phyloP scores from a whole-genome alignment of 495 filamentous ascomycete genomes.

The Barbatosphaeria neglecta region DNA sequence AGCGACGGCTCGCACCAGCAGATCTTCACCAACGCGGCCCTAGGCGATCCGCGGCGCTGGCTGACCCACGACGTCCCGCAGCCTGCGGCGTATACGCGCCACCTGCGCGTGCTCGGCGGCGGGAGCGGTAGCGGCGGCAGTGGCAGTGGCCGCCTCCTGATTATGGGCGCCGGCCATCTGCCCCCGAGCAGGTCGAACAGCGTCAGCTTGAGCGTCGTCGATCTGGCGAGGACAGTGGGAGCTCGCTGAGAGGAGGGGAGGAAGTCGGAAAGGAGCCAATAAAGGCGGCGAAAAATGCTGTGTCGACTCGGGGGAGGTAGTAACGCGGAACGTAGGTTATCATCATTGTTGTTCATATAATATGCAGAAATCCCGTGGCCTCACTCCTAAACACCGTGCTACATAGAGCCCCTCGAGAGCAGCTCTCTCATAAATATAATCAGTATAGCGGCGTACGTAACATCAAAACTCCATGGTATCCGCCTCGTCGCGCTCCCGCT shows the following conservation, averaged over 20 bases:
- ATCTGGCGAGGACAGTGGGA: not conserved
- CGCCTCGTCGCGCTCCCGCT: conserved; percentile 46
- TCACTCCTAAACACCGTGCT: too few relatives aligned
- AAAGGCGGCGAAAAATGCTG: too few relatives aligned
- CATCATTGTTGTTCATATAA: too few relatives aligned
- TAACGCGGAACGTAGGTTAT: too few relatives aligned
- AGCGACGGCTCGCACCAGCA: conserved; percentile 37
- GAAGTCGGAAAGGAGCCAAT: too few relatives aligned
- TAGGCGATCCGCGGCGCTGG: conserved; percentile 46
- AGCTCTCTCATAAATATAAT: too few relatives aligned
- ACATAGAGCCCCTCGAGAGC: too few relatives aligned
- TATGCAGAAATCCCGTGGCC: too few relatives aligned
- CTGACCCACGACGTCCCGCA: conserved; percentile 31
- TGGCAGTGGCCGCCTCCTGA: conserved; percentile 20
- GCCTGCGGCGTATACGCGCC: conserved; percentile 36
- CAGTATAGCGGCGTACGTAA: too few relatives aligned
- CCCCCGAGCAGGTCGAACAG: conserved; percentile 22
- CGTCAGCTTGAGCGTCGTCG: conserved; percentile 22
- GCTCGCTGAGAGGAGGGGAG: not conserved
- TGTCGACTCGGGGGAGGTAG: too few relatives aligned
- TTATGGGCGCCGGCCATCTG: conserved; percentile 26
- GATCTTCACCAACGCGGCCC: conserved; percentile 45
- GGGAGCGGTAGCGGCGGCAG: too few relatives aligned
- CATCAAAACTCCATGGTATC: conserved; percentile 49
- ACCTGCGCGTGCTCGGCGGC: conserved; percentile 33